A percentile compares a stretch with the other conserved stretches of the same genome.
These are phyloP conservation scores for Ophiostoma triangulosporum DNA, from an alignment of 2,329 filamentous ascomycete species.

Conservation along the genomic window DNA sequence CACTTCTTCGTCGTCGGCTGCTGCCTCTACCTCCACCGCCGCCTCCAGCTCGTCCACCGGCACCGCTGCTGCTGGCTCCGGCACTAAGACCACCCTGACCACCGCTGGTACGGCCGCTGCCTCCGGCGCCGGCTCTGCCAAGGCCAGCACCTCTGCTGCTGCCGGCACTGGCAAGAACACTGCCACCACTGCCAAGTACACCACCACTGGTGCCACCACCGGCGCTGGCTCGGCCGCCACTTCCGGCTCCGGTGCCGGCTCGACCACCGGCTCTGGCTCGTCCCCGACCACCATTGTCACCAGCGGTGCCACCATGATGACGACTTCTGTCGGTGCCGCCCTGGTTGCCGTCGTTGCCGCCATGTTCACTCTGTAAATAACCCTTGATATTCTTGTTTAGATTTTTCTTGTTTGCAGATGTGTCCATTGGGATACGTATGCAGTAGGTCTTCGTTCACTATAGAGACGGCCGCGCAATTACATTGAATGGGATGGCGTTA, in stretches of 20 bases:
- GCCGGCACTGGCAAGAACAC: constrained; percentile 13
- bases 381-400: neutral
- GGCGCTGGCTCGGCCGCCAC: constrained; percentile 2
- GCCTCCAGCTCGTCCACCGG: neutral
- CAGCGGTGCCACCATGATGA: constrained; percentile 13
- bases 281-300: constrained; percentile 13
- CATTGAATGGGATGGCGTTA: neutral
- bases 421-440: neutral
- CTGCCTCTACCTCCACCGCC: constrained; percentile 14
- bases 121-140: constrained; percentile 8
- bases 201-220: constrained; percentile 9
- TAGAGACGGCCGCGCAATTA: neutral
- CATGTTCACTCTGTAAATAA: constrained; percentile 21
- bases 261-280: constrained; percentile 12
- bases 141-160: constrained; percentile 17
- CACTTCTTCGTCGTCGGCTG: constrained; percentile 8
- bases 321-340: constrained; percentile 19
- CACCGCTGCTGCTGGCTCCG: neutral
- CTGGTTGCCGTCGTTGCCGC: constrained; percentile 20
- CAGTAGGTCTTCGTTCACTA: neutral
- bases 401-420: neutral
- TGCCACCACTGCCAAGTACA: constrained; percentile 9
- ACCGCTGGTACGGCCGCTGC: neutral
- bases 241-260: constrained; percentile 17
- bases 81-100: neutral